phyloP scores from a whole-genome alignment of 208 protist species.

The Vickermania spadyakhi region DNA sequence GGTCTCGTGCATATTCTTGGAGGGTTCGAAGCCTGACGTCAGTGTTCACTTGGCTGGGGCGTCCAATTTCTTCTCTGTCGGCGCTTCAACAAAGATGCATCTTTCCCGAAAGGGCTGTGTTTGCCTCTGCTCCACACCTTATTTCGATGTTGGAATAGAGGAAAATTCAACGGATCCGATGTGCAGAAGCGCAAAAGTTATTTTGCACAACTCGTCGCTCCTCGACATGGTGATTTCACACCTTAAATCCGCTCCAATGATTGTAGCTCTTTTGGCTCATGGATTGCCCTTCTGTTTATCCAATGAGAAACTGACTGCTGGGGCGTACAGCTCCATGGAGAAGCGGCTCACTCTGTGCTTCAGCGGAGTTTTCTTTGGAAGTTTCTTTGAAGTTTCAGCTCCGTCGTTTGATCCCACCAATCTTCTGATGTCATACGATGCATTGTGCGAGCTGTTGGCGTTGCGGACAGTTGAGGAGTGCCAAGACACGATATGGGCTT shows the following conservation, averaged over 20 bases:
- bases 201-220: conserved; percentile 14
- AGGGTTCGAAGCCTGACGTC: not conserved
- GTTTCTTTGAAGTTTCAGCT: conserved; percentile 42
- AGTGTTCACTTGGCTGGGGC: conserved; percentile 17
- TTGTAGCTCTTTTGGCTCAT: conserved; percentile 31
- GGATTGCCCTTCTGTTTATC: conserved; percentile 40
- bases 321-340: conserved; percentile 16
- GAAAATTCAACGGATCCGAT: conserved; percentile 23
- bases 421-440: conserved; percentile 7
- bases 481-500: conserved; percentile 55
- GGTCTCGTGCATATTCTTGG: not conserved
- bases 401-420: conserved; percentile 14
- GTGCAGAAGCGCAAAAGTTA: conserved; percentile 19
- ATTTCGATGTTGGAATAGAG: conserved; percentile 24
- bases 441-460: conserved; percentile 20
- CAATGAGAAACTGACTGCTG: conserved; percentile 23
- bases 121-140: conserved; percentile 13
- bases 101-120: conserved; percentile 12
- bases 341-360: conserved; percentile 13
- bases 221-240: conserved; percentile 15
- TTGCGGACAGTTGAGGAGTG: conserved; percentile 66
- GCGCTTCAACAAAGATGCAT: conserved; percentile 13
- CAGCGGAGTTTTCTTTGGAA: conserved; percentile 60
- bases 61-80: conserved; percentile 10
- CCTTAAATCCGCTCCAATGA: conserved; percentile 30